Base-by-base conservation (phyloP, 2,329 filamentous ascomycete genomes). In the Laburnicola sp. region DNA sequence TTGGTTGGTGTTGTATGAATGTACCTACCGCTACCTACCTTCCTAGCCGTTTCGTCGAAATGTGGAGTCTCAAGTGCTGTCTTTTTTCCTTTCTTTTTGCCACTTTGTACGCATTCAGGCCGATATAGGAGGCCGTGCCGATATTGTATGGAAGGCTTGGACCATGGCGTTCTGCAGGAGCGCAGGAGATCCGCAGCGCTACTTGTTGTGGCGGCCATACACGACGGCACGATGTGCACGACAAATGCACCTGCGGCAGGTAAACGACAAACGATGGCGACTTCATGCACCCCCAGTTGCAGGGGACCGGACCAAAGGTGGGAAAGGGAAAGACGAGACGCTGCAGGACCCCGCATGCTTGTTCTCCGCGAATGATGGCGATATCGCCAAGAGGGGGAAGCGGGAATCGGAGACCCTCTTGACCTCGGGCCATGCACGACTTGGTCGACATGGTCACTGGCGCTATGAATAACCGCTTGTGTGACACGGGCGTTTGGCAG, bases 171-270 rank as follows among this genome's bases (percentile, higher is more conserved):
- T 26, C 30, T n/a, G n/a, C n/a, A n/a, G n/a, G n/a, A n/a, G n/a
- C 31, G 41, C 41, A 44, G 41, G 22, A 16, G 41, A 44, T 43
- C 40, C 40, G 40, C 40, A 43, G 40, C 40, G 40, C 40, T 43
- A 43, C 10, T 21, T 34, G 40, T 43, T 43, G 40, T 27, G 16
- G 34, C 23, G 40, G 40, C 40, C 28, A 30, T 43, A n/a, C 16
- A 16, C 21, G 16, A 35, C 9, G 3, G 22, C 22, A 8, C 16
- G n/a, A n/a, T n/a, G n/a, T n/a, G n/a, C n/a, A n/a, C n/a, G n/a
- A n/a, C 30, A 23, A 41, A 6, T 30, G 40, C 27, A 30, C 6
- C 7, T 6, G 30, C 31, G 30, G 35, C 30, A 22, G 21, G 8
- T 9, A 28, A 34, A 32, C 40, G 16, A 34, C 21, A 26, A 16